phyloP scores from a whole-genome alignment of 2,329 filamentous ascomycete genomes.

The Zasmidium cellare region DNA sequence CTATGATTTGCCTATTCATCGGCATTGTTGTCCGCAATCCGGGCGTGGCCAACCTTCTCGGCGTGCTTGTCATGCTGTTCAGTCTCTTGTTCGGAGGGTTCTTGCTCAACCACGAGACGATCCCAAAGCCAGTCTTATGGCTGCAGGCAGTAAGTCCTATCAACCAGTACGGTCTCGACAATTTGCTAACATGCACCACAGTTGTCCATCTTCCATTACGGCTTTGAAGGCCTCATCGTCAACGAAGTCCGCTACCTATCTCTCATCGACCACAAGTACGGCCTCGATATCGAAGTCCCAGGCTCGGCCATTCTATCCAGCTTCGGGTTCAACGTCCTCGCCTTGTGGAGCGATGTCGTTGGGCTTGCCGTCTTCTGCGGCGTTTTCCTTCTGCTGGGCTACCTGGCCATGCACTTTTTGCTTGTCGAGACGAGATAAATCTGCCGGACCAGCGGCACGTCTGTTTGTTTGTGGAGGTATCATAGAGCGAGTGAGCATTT shows the following conservation, averaged over 20 bases:
- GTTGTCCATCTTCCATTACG: conserved; percentile 97
- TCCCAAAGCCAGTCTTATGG: conserved; percentile 83
- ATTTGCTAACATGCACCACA: conserved; percentile 39
- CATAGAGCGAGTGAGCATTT: not conserved
- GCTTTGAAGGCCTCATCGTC: conserved; percentile 92
- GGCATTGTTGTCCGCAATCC: conserved; percentile 92
- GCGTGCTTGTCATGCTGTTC: conserved; percentile 96
- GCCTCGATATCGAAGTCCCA: conserved; percentile 92
- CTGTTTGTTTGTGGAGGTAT: not conserved
- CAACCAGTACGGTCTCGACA: not conserved
- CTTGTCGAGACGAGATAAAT: conserved; percentile 80
- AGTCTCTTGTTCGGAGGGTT: conserved; percentile 92
- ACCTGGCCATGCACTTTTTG: conserved; percentile 87
- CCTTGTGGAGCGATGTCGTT: conserved; percentile 80
- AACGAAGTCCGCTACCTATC: conserved; percentile 93
- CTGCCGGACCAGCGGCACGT: not conserved
- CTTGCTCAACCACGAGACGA: conserved; percentile 90
- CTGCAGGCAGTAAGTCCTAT: conserved; percentile 68
- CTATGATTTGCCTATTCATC: conserved; percentile 91
- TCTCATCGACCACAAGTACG: conserved; percentile 90
- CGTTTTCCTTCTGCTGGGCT: conserved; percentile 83
- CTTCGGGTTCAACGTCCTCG: conserved; percentile 88
- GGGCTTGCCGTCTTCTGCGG: conserved; percentile 80
- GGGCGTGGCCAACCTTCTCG: conserved; percentile 89
- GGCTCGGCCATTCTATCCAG: conserved; percentile 91